Evolutionary conservation across 129 eudicot species (phyloP).

Genomic region (Glebionis coronaria): DNA sequence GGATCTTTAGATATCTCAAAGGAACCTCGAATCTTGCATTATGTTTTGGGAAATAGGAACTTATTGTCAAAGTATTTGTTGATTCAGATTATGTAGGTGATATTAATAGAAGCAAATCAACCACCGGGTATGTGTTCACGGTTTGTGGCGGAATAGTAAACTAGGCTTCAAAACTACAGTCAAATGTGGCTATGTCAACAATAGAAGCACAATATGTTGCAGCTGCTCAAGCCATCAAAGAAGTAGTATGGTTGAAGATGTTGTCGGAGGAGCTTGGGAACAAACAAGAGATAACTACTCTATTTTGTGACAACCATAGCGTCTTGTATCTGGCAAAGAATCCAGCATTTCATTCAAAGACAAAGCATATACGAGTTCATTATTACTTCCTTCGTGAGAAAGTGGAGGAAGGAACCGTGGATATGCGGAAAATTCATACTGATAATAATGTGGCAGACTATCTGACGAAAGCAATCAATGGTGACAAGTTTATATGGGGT

Average conservation of each 20-base stretch:
- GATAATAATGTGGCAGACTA: neutral
- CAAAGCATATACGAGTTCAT: neutral
- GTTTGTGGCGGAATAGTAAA: too few species aligned
- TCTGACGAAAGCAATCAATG: neutral
- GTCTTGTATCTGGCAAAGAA: neutral
- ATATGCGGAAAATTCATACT: neutral
- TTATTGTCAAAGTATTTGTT: neutral
- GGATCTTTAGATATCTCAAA: neutral
- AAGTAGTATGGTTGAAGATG: neutral
- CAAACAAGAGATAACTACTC: neutral
- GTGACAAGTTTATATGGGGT: neutral
- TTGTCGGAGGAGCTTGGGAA: neutral
- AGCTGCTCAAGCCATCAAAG: neutral
- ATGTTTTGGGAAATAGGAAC: neutral
- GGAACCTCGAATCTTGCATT: neutral
- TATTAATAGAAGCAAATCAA: too few species aligned
- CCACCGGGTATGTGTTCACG: too few species aligned
- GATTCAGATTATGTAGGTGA: neutral
- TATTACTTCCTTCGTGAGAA: neutral
- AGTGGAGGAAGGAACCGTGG: neutral
- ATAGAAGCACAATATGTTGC: too few species aligned
- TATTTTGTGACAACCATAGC: neutral
- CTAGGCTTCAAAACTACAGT: too few species aligned
- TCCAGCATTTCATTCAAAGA: neutral
- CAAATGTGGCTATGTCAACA: too few species aligned